Conservation (phyloP, 495 filamentous ascomycete genomes). For the Neurospora sp. region DNA sequence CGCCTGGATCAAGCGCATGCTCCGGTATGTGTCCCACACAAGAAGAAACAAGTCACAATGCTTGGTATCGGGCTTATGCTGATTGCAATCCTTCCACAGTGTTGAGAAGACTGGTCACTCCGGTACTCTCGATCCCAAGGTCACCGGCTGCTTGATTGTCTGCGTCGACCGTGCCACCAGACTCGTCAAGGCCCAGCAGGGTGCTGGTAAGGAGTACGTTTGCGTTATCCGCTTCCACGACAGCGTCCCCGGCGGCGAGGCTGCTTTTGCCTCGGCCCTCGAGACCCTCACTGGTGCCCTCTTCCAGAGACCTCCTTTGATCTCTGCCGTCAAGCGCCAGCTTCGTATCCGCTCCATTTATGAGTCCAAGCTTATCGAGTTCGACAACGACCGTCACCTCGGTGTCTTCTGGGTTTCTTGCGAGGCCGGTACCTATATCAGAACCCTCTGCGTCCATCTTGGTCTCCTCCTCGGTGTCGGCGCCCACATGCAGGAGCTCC, state of each 20-base stretch:
- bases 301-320: conserved; percentile 93
- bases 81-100: conserved; percentile 32
- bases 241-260: conserved; percentile 80
- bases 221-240: conserved; percentile 88
- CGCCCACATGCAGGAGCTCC: conserved; percentile 96
- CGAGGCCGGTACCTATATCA: conserved; percentile 96
- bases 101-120: conserved; percentile 96
- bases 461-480: conserved; percentile 88
- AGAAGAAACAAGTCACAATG: not conserved
- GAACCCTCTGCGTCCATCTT: conserved; percentile 93
- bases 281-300: conserved; percentile 92
- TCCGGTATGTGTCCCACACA: conserved; percentile 49
- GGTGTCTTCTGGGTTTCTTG: conserved; percentile 99
- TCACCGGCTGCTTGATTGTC: conserved; percentile 84
- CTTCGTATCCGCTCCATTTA: conserved; percentile 94
- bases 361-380: conserved; percentile 90
- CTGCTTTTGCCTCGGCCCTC: conserved; percentile 78
- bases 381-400: conserved; percentile 95
- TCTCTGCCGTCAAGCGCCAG: conserved; percentile 97
- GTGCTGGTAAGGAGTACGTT: conserved; percentile 78
- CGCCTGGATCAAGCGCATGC: conserved; percentile 94
- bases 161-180: conserved; percentile 93
- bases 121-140: conserved; percentile 82
- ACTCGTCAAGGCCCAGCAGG: conserved; percentile 95
- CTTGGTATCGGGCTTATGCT: conserved; percentile 8